Evolutionary conservation across 805 yeast species (phyloP).

Genomic region (Candida koratica): DNA sequence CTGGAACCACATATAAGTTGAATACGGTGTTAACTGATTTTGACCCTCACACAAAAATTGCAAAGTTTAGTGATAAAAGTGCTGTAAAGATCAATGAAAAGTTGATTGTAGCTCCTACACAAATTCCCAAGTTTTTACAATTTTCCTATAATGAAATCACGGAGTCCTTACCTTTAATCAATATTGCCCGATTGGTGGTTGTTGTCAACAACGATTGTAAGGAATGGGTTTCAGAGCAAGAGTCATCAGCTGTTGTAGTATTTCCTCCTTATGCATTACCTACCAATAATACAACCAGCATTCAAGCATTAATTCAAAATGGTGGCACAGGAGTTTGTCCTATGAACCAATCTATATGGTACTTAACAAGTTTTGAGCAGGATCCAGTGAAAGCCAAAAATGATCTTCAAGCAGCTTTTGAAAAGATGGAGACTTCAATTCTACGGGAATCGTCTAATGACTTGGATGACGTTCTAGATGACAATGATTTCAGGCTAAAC

Average conservation of each 20-base stretch:
- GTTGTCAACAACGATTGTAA: constrained; percentile 82
- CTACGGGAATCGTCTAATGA: constrained; percentile 67
- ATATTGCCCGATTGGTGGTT: constrained; percentile 72
- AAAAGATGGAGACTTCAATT: constrained; percentile 73
- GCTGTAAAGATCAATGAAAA: constrained; percentile 73
- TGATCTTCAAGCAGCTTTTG: constrained; percentile 77
- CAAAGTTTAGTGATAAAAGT: constrained; percentile 72
- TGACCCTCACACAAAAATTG: constrained; percentile 65
- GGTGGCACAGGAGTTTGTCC: constrained; percentile 87
- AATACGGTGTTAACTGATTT: constrained; percentile 61
- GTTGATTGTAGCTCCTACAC: constrained; percentile 73
- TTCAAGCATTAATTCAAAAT: constrained; percentile 84
- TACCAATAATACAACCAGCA: constrained; percentile 62
- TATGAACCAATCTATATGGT: constrained; percentile 85
- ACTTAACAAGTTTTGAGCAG: constrained; percentile 69
- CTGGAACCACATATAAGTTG: constrained; percentile 89
- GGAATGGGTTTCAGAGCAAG: constrained; percentile 88
- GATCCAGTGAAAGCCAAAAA: constrained; percentile 62
- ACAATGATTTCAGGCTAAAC: constrained; percentile 39
- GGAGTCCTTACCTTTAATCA: constrained; percentile 43
- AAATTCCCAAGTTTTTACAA: constrained; percentile 40
- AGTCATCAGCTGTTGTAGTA: constrained; percentile 80
- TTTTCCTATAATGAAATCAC: constrained; percentile 39
- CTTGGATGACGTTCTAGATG: constrained; percentile 47
- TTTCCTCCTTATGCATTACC: constrained; percentile 84